Percentiles rank a stretch among this genome's conserved stretches.
phyloP scores from a whole-genome alignment of 148 eudicot genomes.

The Dianthus caryophyllus region DNA sequence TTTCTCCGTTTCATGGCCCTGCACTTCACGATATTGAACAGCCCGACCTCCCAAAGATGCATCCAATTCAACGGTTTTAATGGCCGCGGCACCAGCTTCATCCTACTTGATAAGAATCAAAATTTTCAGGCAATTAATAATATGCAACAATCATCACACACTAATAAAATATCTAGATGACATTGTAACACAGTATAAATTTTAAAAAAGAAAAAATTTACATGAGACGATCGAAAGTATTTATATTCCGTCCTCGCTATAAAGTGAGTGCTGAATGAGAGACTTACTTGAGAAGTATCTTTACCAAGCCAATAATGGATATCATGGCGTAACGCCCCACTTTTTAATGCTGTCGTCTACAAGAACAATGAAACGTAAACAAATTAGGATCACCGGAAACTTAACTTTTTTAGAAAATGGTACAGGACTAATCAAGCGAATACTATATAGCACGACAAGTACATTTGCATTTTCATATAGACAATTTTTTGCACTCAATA shows the following conservation, averaged over 20 bases:
- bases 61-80: slow-evolving; percentile 88
- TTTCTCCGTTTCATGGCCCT: slow-evolving; percentile 96
- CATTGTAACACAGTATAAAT: neutral
- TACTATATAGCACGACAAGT: neutral
- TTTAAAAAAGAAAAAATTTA: neutral
- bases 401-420: neutral
- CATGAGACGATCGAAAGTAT: neutral
- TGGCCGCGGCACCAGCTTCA: slow-evolving; percentile 87
- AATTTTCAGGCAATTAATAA: slow-evolving; percentile 16
- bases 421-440: neutral
- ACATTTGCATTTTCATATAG: neutral
- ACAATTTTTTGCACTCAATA: too few relatives aligned
- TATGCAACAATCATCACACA: neutral
- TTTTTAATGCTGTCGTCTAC: slow-evolving; percentile 73
- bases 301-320: slow-evolving; percentile 98
- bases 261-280: slow-evolving; percentile 2
- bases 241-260: neutral
- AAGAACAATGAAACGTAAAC: slow-evolving; percentile 11
- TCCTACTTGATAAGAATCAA: slow-evolving; percentile 44
- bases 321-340: slow-evolving; percentile 78
- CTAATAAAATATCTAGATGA: neutral
- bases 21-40: slow-evolving; percentile 93
- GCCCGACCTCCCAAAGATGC: slow-evolving; percentile 94
- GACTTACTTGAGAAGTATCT: slow-evolving; percentile 79
- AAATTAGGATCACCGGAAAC: slow-evolving; percentile 6